Evolutionary conservation across 345 rosid genomes (phyloP).

Genomic region (Anastatica hierochuntica): DNA sequence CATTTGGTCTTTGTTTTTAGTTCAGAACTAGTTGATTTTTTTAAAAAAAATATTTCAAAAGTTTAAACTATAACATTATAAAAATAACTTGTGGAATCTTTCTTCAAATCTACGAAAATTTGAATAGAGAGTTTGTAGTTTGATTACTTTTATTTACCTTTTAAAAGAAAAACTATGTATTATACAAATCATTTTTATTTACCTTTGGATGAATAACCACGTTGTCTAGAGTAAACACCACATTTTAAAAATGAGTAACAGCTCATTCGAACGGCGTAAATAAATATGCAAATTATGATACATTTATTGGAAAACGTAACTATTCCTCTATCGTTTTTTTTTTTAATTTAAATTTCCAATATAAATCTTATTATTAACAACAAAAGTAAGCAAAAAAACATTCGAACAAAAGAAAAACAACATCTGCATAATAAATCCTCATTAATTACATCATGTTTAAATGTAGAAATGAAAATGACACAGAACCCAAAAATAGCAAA

Average conservation of each 20-base stretch:
- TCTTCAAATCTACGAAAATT: constrained; percentile 17
- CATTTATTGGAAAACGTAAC: constrained; percentile 14
- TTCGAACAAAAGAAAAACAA: background rate
- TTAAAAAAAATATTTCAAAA: background rate
- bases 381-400: background rate
- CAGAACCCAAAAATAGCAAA: constrained; percentile 8
- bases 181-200: background rate
- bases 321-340: too few relatives aligned
- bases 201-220: constrained; percentile 13
- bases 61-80: constrained; percentile 6
- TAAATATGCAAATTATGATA: background rate
- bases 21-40: background rate
- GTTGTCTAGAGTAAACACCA: constrained; percentile 3
- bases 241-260: background rate
- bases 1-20: constrained; percentile 15
- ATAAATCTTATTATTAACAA: background rate
- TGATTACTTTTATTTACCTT: background rate
- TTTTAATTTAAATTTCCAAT: too few relatives aligned
- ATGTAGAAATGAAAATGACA: too few relatives aligned
- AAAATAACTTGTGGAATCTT: constrained; percentile 11
- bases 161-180: too few relatives aligned
- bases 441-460: too few relatives aligned
- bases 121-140: background rate
- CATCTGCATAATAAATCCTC: background rate
- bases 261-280: constrained; percentile 2